Evolutionary conservation across 2,329 filamentous ascomycete species (phyloP), one percentile per base, ranked within the genome.

Genomic region (Scorias spongiosa): DNA sequence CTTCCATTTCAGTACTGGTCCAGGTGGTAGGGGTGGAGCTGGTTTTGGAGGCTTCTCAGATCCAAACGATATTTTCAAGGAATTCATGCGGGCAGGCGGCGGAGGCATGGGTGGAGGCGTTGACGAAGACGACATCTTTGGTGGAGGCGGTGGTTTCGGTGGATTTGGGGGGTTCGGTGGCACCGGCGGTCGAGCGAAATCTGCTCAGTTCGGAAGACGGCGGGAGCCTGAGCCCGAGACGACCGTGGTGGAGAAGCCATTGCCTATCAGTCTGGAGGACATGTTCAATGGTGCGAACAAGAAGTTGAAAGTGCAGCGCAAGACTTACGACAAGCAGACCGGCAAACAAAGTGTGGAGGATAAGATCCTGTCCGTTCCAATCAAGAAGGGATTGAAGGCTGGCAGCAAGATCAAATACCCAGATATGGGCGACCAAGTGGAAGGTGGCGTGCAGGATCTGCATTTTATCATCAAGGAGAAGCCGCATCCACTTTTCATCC

Each of bases 381-480:
- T 98, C 67, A 96, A 95, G 68, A 80, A 86, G 5, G 91, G 91
- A 46, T 68, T 96, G 64, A 95, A 96, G 68, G 88, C 93, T 55
- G 91, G 91, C 28, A 93, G 85, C 58, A 98, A 96, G 72, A 94
- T 98, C 65, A 95, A 95, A 66, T 98, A 94, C 61, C 84, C 84
- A 58, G 87, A 89, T 37, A 88, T 98, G n/a, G 91, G 91, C 10
- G 91, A 98, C 63, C 88, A 96, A 62, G 87, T 94, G 48, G 91
- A 96, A 59, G 91, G 91, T 37, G 89, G 89, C 11, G 84, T 87
- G 46, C 91, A 98, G 63, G 91, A 98, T 64, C 66, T 98, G 42
- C 88, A 95, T 62, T 93, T 98, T 56, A 81, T 98, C 46, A 76
- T 98, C 17, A 82, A 87, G 64, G 89, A 95, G 84, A 94, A 94